These are phyloP conservation scores for Fusarium tuaranense DNA, from an alignment of 2,329 filamentous ascomycete genomes.

Conservation along the genomic window DNA sequence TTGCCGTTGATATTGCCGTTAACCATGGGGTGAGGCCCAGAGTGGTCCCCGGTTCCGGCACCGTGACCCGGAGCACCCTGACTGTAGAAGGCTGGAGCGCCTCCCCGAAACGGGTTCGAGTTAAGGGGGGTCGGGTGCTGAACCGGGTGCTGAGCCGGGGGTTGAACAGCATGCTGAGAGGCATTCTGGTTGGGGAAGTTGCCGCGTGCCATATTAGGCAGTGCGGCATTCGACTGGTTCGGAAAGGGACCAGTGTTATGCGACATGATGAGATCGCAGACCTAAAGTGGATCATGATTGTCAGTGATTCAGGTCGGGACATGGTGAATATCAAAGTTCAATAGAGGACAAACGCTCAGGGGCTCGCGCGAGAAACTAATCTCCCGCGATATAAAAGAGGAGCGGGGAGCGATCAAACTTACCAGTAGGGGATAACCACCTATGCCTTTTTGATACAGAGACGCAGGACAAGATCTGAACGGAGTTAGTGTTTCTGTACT, in stretches of 20 bases:
- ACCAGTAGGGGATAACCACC: slow-evolving; percentile 8
- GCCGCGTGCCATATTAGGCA: slow-evolving; percentile 5
- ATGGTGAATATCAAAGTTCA: neutral
- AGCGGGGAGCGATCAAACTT: slow-evolving; percentile 2
- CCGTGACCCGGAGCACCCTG: slow-evolving; percentile 4
- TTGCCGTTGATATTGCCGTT: slow-evolving; percentile 9
- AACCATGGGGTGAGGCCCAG: neutral
- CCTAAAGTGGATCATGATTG: neutral
- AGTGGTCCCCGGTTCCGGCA: neutral
- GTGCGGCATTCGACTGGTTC: neutral
- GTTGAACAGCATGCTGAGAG: neutral
- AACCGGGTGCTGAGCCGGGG: neutral
- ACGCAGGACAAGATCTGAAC: slow-evolving; percentile 13
- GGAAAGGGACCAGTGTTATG: neutral
- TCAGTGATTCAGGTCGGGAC: slow-evolving; percentile 5
- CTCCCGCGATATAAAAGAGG: neutral
- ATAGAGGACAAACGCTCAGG: neutral
- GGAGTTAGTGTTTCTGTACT: slow-evolving; percentile 15
- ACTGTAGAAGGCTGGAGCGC: neutral
- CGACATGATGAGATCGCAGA: slow-evolving; percentile 14
- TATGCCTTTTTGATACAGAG: neutral
- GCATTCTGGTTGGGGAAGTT: neutral
- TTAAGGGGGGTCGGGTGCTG: slow-evolving; percentile 11
- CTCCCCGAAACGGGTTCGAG: slow-evolving; percentile 19
- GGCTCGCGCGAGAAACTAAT: neutral